These are phyloP conservation scores for Limnanthes douglasii DNA, from an alignment of 345 rosid species.

Conservation along the genomic window DNA sequence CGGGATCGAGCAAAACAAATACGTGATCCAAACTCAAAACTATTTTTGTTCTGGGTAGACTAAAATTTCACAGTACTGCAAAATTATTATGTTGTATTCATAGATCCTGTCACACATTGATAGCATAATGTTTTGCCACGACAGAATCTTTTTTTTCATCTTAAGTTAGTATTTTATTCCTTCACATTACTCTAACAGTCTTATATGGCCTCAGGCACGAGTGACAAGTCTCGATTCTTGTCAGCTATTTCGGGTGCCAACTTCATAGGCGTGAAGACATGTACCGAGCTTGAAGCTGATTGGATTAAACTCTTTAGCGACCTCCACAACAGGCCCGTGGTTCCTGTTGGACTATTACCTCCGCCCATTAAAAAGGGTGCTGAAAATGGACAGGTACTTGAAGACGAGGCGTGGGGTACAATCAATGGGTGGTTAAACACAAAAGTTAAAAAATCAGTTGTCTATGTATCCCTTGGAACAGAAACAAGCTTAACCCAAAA, in stretches of 20 bases:
- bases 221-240: background rate
- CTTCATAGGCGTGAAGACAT: background rate
- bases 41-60: no score
- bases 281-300: constrained; percentile 3
- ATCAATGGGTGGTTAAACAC: constrained; percentile 12
- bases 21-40: no score
- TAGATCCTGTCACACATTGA: no score
- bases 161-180: no score
- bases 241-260: background rate
- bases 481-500: constrained; percentile 10
- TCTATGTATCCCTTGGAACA: constrained; percentile 18
- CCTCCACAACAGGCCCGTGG: constrained; percentile 1
- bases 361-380: background rate
- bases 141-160: no score
- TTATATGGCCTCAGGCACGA: background rate
- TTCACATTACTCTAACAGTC: no score
- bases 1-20: no score
- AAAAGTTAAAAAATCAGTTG: constrained; percentile 6
- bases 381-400: background rate
- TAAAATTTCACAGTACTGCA: no score
- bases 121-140: no score
- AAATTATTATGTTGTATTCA: no score
- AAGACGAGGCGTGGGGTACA: background rate
- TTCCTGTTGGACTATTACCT: constrained; percentile 7
- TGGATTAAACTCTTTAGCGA: background rate